Percentiles rank a stretch among this genome's conserved stretches.
Evolutionary conservation across 495 filamentous ascomycete genomes (phyloP).

Genomic region (Aspergillus hancockii): DNA sequence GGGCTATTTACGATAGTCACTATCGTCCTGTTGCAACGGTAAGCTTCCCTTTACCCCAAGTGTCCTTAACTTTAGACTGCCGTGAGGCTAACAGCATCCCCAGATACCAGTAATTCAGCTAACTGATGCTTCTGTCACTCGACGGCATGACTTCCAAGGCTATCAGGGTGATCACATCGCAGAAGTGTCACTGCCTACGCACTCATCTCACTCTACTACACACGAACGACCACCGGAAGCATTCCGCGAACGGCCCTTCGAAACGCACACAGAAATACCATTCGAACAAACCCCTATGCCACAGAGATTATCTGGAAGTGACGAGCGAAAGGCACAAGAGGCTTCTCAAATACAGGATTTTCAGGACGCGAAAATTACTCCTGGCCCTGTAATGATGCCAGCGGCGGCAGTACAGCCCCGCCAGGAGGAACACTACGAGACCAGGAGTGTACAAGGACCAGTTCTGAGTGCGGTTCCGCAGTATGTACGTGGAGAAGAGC

Average conservation of each 20-base stretch:
- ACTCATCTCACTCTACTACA: not conserved
- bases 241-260: not conserved
- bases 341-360: not conserved
- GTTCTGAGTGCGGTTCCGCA: slow-evolving; percentile 43
- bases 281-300: not conserved
- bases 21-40: slow-evolving; percentile 51
- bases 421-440: slow-evolving; percentile 9
- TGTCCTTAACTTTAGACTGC: not conserved
- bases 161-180: not conserved
- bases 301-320: not conserved
- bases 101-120: not conserved
- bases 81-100: not conserved
- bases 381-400: not conserved
- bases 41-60: slow-evolving; percentile 10
- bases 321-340: not conserved
- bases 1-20: slow-evolving; percentile 88
- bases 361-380: not conserved
- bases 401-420: not conserved
- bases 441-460: slow-evolving; percentile 17
- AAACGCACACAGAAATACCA: not conserved
- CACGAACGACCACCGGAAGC: not conserved
- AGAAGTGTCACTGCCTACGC: not conserved
- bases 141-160: not conserved
- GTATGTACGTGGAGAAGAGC: slow-evolving; percentile 49
- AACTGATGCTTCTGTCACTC: not conserved